These are phyloP conservation scores for Dipodascopsis uninucleata DNA, from an alignment of 805 yeast genomes.

Conservation along the genomic window DNA sequence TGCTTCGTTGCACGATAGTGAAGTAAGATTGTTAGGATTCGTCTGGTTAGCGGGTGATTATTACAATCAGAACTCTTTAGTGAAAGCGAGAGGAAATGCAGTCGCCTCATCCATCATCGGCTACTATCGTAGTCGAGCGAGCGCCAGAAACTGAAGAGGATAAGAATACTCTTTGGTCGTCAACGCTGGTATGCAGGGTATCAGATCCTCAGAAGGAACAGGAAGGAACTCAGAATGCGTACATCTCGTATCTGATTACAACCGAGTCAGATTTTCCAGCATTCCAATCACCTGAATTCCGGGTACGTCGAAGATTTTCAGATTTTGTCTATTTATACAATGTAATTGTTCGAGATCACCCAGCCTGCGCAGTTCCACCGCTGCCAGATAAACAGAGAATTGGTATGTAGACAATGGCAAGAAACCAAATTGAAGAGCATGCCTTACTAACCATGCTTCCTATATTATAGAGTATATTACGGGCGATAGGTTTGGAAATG, in stretches of 20 bases:
- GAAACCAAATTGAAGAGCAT: constrained; percentile 1
- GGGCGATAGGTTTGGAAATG: constrained; percentile 84
- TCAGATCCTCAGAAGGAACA: constrained; percentile 62
- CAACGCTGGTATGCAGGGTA: constrained; percentile 24
- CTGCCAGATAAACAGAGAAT: constrained; percentile 87
- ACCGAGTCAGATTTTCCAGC: constrained; percentile 62
- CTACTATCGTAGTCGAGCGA: constrained; percentile 24
- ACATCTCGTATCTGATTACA: constrained; percentile 64
- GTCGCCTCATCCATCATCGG: constrained; percentile 18
- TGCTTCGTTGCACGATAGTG: too few species aligned
- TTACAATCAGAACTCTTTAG: too few species aligned
- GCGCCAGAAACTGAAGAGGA: constrained; percentile 28
- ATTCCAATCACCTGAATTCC: constrained; percentile 44
- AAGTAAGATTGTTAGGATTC: too few species aligned
- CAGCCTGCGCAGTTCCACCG: constrained; percentile 86
- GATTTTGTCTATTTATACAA: constrained; percentile 80
- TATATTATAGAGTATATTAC: constrained; percentile 64
- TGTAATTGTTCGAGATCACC: constrained; percentile 70
- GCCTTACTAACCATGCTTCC: neutral
- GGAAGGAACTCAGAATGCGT: constrained; percentile 69
- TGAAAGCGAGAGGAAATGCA: too few species aligned
- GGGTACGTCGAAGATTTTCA: constrained; percentile 75
- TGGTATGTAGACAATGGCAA: constrained; percentile 16
- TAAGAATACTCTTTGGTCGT: constrained; percentile 20
- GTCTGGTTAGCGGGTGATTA: too few species aligned